phyloP scores from a whole-genome alignment of 2,329 filamentous ascomycete genomes.

The Exophiala bonariae region DNA sequence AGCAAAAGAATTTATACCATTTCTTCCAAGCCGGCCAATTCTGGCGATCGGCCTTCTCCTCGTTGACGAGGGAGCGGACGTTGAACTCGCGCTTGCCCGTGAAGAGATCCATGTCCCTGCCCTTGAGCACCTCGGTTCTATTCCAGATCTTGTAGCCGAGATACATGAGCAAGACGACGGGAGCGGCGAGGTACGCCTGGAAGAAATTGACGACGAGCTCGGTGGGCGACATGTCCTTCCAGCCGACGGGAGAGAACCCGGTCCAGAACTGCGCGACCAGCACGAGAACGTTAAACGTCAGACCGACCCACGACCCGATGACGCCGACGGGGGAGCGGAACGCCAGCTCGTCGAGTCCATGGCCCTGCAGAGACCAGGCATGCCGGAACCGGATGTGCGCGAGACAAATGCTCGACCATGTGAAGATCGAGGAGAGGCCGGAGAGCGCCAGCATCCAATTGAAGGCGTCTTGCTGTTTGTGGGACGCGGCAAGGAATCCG shows the following conservation, averaged over 20 bases:
- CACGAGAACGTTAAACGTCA: conserved; percentile 56
- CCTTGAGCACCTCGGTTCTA: conserved; percentile 65
- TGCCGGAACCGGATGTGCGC: conserved; percentile 68
- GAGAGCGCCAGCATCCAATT: conserved; percentile 66
- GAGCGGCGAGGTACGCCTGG: conserved; percentile 33
- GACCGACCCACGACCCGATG: conserved; percentile 62
- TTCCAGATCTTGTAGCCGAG: conserved; percentile 74
- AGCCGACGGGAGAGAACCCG: conserved; percentile 29
- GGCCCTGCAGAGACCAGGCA: conserved; percentile 61
- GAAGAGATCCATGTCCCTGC: conserved; percentile 78
- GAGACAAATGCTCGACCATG: conserved; percentile 66
- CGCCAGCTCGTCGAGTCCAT: conserved; percentile 63
- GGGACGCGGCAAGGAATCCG: conserved; percentile 40
- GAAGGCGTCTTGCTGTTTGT: conserved; percentile 55
- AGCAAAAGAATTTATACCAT: conserved; percentile 73
- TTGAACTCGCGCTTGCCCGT: conserved; percentile 86
- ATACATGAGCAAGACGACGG: conserved; percentile 53
- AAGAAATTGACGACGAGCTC: conserved; percentile 31
- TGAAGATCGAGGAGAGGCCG: conserved; percentile 63
- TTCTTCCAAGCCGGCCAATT: conserved; percentile 77
- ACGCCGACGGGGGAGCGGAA: conserved; percentile 63
- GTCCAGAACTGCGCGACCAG: conserved; percentile 52
- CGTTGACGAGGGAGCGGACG: conserved; percentile 71
- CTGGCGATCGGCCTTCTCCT: conserved; percentile 74
- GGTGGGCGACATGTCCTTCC: conserved; percentile 16